phyloP scores from a whole-genome alignment of 148 eudicot genomes.

The Pouteria glomerata region DNA sequence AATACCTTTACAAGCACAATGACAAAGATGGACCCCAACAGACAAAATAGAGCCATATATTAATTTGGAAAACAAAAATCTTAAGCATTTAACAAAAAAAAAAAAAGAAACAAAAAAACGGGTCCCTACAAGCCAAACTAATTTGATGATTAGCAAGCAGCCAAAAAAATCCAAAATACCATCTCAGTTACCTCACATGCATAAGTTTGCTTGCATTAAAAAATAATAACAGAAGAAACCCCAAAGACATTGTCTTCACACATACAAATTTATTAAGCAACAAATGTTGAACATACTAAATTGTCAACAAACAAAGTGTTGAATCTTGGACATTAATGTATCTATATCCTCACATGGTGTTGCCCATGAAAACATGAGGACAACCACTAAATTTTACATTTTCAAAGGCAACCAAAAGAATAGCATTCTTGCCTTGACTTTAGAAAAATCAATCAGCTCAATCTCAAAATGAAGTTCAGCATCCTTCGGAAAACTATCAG shows the following conservation, averaged over 20 bases:
- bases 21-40: not conserved
- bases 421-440: conserved; percentile 69
- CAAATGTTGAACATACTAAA: not conserved
- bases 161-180: not conserved
- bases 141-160: not conserved
- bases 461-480: conserved; percentile 90
- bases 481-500: conserved; percentile 83
- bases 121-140: not conserved
- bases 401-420: not conserved
- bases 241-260: not conserved
- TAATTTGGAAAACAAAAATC: not conserved
- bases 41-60: not conserved
- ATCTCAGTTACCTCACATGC: not conserved
- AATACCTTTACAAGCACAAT: not conserved
- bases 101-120: not conserved
- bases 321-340: too few species aligned
- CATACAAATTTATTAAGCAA: not conserved
- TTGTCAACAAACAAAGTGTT: too few species aligned
- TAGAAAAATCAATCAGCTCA: conserved; percentile 82
- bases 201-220: not conserved
- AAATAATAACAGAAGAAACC: not conserved
- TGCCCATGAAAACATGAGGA: not conserved
- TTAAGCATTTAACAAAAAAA: too few species aligned
- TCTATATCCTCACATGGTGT: not conserved
- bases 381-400: not conserved